Evolutionary conservation across 1,284 basidiomycete genomes (phyloP).

Genomic region (Albatrellus sp.): DNA sequence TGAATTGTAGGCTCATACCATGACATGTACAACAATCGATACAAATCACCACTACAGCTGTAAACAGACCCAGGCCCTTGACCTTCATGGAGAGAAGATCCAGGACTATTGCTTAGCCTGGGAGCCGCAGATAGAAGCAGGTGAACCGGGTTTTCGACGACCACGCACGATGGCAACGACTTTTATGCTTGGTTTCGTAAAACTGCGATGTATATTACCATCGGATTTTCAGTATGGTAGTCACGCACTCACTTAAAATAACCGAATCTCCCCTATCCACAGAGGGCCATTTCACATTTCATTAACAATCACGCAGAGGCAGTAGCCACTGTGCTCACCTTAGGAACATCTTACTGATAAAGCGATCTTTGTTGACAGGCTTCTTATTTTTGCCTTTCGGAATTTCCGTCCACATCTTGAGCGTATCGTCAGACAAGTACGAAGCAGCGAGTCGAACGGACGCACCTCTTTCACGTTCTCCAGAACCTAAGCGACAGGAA

Average conservation of each 20-base stretch:
- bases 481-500: constrained; percentile 51
- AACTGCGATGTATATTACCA: constrained; percentile 32
- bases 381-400: constrained; percentile 99
- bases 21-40: no score
- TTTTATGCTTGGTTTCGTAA: constrained; percentile 67
- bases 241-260: constrained; percentile 67
- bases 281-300: constrained; percentile 9
- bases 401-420: constrained; percentile 96
- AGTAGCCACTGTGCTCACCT: constrained; percentile 36
- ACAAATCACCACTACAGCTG: not conserved
- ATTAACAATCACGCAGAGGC: not conserved
- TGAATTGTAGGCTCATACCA: not conserved
- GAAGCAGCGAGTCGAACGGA: constrained; percentile 5
- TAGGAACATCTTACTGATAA: constrained; percentile 97
- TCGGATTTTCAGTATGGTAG: constrained; percentile 4
- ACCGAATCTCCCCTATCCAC: constrained; percentile 80
- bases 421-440: constrained; percentile 6
- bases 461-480: constrained; percentile 93
- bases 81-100: not conserved
- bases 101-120: no score
- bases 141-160: no score
- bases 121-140: no score
- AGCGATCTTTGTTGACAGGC: constrained; percentile 96
- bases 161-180: not conserved
- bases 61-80: not conserved